Evolutionary conservation across 208 protist species (phyloP).

Genomic region (Herpetomonas samuelpessoai): DNA sequence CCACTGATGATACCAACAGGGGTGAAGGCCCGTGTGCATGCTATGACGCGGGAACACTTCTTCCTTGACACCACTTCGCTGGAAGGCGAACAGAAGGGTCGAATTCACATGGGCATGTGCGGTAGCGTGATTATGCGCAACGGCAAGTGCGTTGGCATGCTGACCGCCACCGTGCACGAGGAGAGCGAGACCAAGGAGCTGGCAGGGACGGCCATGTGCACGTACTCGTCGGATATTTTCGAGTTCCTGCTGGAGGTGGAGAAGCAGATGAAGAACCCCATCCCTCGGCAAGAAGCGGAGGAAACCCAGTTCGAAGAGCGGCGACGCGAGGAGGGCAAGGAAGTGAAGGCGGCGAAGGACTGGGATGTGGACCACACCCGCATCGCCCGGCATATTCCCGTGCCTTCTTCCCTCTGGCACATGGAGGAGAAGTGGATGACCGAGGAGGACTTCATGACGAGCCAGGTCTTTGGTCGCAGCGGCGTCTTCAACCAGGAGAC

Average conservation of each 20-base stretch:
- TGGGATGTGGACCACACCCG: slow-evolving; percentile 82
- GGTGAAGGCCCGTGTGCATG: slow-evolving; percentile 70
- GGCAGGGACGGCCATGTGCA: slow-evolving; percentile 88
- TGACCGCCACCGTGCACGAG: slow-evolving; percentile 87
- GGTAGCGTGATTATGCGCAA: slow-evolving; percentile 86
- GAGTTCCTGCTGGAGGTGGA: slow-evolving; percentile 90
- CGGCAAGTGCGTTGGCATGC: slow-evolving; percentile 90
- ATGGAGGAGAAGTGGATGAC: slow-evolving; percentile 91
- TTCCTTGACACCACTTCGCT: slow-evolving; percentile 82
- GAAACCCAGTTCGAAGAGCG: slow-evolving; percentile 72
- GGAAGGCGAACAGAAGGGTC: slow-evolving; percentile 62
- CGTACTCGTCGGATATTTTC: slow-evolving; percentile 81
- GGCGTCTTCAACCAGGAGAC: slow-evolving; percentile 87
- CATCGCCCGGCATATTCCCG: slow-evolving; percentile 79
- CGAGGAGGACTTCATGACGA: slow-evolving; percentile 87
- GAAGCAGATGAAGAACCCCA: slow-evolving; percentile 81
- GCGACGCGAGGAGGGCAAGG: slow-evolving; percentile 42
- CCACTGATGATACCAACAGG: slow-evolving; percentile 90
- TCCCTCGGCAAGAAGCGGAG: slow-evolving; percentile 41
- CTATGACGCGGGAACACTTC: slow-evolving; percentile 84
- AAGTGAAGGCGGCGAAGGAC: slow-evolving; percentile 34
- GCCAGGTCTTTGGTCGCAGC: slow-evolving; percentile 73
- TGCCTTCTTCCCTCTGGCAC: slow-evolving; percentile 82
- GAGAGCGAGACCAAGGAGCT: slow-evolving; percentile 75
- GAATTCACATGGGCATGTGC: slow-evolving; percentile 90